A percentile compares a stretch with the other conserved stretches of the same genome.
phyloP scores from a whole-genome alignment of 2,329 filamentous ascomycete species.

The Blumeria graminis region DNA sequence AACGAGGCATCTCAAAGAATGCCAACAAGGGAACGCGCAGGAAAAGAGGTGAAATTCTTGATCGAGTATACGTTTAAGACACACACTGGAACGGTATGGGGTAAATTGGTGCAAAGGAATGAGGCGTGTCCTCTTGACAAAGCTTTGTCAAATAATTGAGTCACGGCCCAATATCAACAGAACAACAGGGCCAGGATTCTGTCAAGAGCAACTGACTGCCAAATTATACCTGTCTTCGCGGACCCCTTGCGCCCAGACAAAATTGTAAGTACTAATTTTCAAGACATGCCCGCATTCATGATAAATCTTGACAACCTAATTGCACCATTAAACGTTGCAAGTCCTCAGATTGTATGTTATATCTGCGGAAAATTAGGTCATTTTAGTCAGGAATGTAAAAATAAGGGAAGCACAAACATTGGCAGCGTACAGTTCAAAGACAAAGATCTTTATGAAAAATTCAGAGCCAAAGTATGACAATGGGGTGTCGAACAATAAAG shows the following conservation, averaged over 20 bases:
- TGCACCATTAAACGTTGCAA: neutral
- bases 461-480: neutral
- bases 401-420: neutral
- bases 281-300: neutral
- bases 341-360: neutral
- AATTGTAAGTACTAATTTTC: neutral
- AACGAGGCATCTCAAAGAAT: neutral
- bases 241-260: neutral
- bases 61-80: constrained; percentile 1
- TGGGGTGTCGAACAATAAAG: neutral
- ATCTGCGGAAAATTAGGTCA: neutral
- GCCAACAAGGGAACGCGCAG: neutral
- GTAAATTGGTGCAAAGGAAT: neutral
- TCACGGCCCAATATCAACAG: neutral
- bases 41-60: neutral
- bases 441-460: neutral
- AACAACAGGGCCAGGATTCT: neutral
- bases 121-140: neutral
- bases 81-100: neutral
- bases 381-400: neutral
- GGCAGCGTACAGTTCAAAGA: neutral
- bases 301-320: neutral
- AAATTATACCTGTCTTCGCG: neutral
- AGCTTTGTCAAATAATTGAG: neutral
- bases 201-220: neutral